Evolutionary conservation across 2,329 filamentous ascomycete species (phyloP).

Genomic region (Beauveria sp.): DNA sequence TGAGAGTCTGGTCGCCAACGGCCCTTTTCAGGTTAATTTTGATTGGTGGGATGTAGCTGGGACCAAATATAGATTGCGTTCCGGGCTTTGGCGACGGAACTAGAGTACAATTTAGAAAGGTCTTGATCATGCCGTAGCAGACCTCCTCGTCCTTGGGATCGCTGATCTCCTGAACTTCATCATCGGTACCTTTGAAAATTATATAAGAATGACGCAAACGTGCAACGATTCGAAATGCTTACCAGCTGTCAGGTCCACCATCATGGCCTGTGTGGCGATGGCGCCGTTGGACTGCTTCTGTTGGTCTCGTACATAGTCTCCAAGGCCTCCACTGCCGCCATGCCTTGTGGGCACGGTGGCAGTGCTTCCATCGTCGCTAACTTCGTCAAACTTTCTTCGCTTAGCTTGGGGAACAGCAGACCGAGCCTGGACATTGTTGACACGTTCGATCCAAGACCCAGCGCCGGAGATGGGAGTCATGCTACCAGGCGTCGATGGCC

Average conservation of each 20-base stretch:
- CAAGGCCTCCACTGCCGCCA: constrained; percentile 51
- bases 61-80: constrained; percentile 48
- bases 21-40: constrained; percentile 62
- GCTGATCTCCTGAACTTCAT: constrained; percentile 49
- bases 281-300: constrained; percentile 34
- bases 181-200: constrained; percentile 34
- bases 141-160: constrained; percentile 63
- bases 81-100: constrained; percentile 64
- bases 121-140: constrained; percentile 72
- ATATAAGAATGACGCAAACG: not conserved
- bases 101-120: constrained; percentile 56
- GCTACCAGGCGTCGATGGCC: constrained; percentile 25
- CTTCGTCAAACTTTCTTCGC: constrained; percentile 50
- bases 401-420: constrained; percentile 52
- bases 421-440: constrained; percentile 69
- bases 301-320: constrained; percentile 58
- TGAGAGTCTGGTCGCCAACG: constrained; percentile 44
- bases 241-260: constrained; percentile 53
- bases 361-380: constrained; percentile 34
- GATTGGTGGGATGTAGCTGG: constrained; percentile 62
- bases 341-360: constrained; percentile 23
- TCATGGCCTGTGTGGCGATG: constrained; percentile 29
- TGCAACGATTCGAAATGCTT: constrained; percentile 21
- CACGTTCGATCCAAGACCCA: constrained; percentile 60
- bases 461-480: constrained; percentile 32